Base-by-base conservation (phyloP, 352 stramenopile genomes). In the Pythium scleroteichum region DNA sequence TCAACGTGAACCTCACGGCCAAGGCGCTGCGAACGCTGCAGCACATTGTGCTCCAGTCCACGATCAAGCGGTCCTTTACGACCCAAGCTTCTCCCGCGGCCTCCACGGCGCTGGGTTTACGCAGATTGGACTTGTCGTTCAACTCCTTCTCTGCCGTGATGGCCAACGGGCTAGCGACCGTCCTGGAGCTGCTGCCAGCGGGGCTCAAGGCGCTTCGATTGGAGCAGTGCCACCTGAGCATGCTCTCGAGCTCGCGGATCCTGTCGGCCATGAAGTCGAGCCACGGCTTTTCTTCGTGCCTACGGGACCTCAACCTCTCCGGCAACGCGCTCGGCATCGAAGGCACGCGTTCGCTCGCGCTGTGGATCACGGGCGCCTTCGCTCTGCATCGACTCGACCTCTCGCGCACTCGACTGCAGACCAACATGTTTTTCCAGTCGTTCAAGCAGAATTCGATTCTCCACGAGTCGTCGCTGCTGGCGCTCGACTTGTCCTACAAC, bases 401-500 rank as follows among this genome's bases (percentile, higher is more conserved):
- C 10, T 88, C 82, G 2, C 73, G 75, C 49, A 90, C 79, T 0
- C 58, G 73, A 12, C 61, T 93, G 2, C 71, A 89, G 23, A 68
- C 81, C 38, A 79, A 85, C 33, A 42, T 65, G 13, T 85, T 91
- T 46, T 58, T 85, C 13, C 69, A 81, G 39, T 70, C 75, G 14
- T 72, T 92, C 22, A 73, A 82, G 27, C 76, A 82, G 24, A 93
- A 93, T 63, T 78, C 67, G 14, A 65, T 87, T 7, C 71, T 93
- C 16, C 72, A 87, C 51, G 78, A 88, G 52, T 86, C 81, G 0
- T 84, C 81, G 5, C 75, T 93, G 10, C 19, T 62, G 9, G 29
- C 72, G 27, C 69, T 93, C 20, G 79, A 93, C 35, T 38, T 93
- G 10, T 92, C 82, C 17, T 87, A 87, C 73, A 91, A 88, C 40